Base-by-base conservation (phyloP, 306 rosid species). In the Lathyrus oleraceus region DNA sequence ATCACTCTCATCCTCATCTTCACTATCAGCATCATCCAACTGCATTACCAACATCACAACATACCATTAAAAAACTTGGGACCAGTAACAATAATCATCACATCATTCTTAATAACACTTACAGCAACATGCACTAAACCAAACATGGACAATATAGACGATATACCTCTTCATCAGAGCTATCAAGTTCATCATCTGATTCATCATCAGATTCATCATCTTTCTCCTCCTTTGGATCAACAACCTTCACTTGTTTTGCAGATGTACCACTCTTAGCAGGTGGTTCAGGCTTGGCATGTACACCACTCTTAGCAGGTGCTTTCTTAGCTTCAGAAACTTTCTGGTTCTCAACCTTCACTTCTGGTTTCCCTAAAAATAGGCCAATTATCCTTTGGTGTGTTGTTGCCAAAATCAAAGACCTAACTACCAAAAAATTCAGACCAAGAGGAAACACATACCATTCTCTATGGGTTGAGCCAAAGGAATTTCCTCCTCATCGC, bases 201-300 rank as follows among this genome's bases (percentile, higher is more conserved):
- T 79, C 87, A 3, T 80, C 85, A 17, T 82, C 87, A 17, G 88
- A 81, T 0, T 72, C 91, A 0, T 81, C 86, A 12, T 73, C 84
- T 0, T 69, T 73, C 1, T 72, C 87, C 44, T 86, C 84, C 74
- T 61, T 83, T 4, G 89, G 91, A 2, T 81, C 94, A 39, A 77
- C 72, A 65, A 85, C 74, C 53, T 87, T 94, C 7, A 74, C 95
- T 10, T 85, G 76, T 67, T 88, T 90, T 21, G 70, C 80, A 15
- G 85, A 12, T 10, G 82, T 40, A 67, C 71, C 77, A 15, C 52
- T 67, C 67, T 81, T 87, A n/a, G 74, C 77, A 75, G 40, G 15
- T 9, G 25, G 2, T 1, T 23, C 25, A 23, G 25, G 3, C 25
- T 23, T 23, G 28, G 28, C 28, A 25, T 4, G 28, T 25, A 80